Evolutionary conservation across 495 filamentous ascomycete genomes (phyloP).

Genomic region (Penicillium mononematosum): DNA sequence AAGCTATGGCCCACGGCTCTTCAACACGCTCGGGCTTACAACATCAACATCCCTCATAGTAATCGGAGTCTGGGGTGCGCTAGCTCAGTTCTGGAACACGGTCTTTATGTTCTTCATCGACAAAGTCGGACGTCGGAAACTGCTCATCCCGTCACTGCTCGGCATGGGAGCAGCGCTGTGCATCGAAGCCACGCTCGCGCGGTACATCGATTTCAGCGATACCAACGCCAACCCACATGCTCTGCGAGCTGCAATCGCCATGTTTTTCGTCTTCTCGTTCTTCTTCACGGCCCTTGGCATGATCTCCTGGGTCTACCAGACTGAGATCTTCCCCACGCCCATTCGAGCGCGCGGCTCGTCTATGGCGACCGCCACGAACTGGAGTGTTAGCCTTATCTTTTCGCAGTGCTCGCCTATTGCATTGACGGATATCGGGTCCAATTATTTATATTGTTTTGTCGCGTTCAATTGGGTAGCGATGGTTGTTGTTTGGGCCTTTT

Average conservation of each 20-base stretch:
- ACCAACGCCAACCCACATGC: slow-evolving; percentile 35
- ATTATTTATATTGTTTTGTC: slow-evolving; percentile 56
- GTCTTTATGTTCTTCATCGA: slow-evolving; percentile 54
- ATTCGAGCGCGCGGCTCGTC: slow-evolving; percentile 54
- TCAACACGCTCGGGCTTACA: slow-evolving; percentile 47
- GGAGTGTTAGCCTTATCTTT: slow-evolving; percentile 54
- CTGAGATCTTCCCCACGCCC: slow-evolving; percentile 58
- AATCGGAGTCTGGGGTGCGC: slow-evolving; percentile 51
- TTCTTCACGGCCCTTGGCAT: slow-evolving; percentile 55
- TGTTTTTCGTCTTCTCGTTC: slow-evolving; percentile 57
- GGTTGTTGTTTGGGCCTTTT: slow-evolving; percentile 45
- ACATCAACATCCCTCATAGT: slow-evolving; percentile 50
- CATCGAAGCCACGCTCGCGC: slow-evolving; percentile 47
- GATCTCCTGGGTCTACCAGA: slow-evolving; percentile 56
- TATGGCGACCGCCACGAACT: slow-evolving; percentile 53
- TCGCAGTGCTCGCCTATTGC: slow-evolving; percentile 57
- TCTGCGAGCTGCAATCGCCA: slow-evolving; percentile 54
- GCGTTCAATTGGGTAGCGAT: slow-evolving; percentile 49
- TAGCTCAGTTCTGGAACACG: slow-evolving; percentile 52
- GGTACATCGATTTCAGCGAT: slow-evolving; percentile 28
- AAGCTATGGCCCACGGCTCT: slow-evolving; percentile 51
- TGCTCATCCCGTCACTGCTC: slow-evolving; percentile 51
- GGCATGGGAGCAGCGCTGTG: slow-evolving; percentile 54
- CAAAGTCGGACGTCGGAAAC: slow-evolving; percentile 50
- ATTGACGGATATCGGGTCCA: slow-evolving; percentile 43